Evolutionary conservation across 2,329 filamentous ascomycete species (phyloP).

Genomic region (Remersonia thermophila): DNA sequence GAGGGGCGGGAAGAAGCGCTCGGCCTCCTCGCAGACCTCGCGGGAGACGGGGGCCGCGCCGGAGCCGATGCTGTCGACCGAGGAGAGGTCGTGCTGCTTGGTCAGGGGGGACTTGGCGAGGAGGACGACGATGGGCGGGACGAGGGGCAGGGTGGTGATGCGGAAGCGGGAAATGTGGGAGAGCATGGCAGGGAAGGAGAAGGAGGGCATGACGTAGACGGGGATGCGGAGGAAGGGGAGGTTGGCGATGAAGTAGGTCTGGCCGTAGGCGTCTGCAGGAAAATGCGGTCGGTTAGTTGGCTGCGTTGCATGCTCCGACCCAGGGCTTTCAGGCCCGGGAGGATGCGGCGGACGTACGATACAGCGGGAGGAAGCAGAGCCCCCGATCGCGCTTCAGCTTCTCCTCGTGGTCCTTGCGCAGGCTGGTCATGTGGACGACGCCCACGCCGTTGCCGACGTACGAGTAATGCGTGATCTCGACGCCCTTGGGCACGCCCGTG

Average conservation of each 20-base stretch:
- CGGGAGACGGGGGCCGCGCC: slow-evolving; percentile 58
- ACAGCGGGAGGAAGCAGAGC: slow-evolving; percentile 65
- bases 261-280: slow-evolving; percentile 55
- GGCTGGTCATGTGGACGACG: slow-evolving; percentile 34
- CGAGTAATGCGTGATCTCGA: slow-evolving; percentile 67
- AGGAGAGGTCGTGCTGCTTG: slow-evolving; percentile 55
- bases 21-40: slow-evolving; percentile 46
- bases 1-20: slow-evolving; percentile 36
- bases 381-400: slow-evolving; percentile 27
- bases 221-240: slow-evolving; percentile 45
- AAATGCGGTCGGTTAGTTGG: no score
- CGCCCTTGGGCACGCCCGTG: slow-evolving; percentile 74
- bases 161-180: slow-evolving; percentile 53
- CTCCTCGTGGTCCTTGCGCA: slow-evolving; percentile 36
- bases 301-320: no score
- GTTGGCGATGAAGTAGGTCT: slow-evolving; percentile 56
- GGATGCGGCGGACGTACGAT: slow-evolving; percentile 29
- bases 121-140: slow-evolving; percentile 63
- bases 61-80: slow-evolving; percentile 43
- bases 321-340: no score
- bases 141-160: slow-evolving; percentile 54
- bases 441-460: slow-evolving; percentile 60
- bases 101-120: slow-evolving; percentile 60
- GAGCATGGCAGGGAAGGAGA: slow-evolving; percentile 63
- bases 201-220: slow-evolving; percentile 67